Conservation (phyloP, 1,139 yeast genomes). For the Komagataea norvegica region DNA sequence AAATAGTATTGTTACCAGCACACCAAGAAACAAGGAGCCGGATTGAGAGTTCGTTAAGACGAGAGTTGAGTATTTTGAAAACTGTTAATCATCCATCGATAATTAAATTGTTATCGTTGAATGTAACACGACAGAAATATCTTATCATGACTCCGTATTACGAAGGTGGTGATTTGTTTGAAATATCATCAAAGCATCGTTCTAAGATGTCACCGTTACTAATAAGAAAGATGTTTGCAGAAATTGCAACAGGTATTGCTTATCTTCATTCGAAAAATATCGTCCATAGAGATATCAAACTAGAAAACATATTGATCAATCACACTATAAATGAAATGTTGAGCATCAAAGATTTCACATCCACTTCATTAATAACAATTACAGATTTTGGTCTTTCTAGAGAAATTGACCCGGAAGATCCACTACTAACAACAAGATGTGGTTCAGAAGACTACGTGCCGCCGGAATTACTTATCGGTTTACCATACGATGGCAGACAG, state of each 20-base stretch:
- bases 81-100: slow-evolving; percentile 39
- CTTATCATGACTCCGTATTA: slow-evolving; percentile 71
- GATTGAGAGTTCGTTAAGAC: slow-evolving; percentile 61
- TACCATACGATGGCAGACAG: slow-evolving; percentile 82
- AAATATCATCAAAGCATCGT: slow-evolving; percentile 46
- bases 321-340: slow-evolving; percentile 32
- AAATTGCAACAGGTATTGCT: slow-evolving; percentile 62
- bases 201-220: slow-evolving; percentile 39
- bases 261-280: slow-evolving; percentile 64
- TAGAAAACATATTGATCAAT: slow-evolving; percentile 70
- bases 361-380: slow-evolving; percentile 49
- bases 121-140: slow-evolving; percentile 29
- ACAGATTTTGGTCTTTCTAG: slow-evolving; percentile 90
- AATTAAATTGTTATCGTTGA: slow-evolving; percentile 36
- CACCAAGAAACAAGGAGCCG: slow-evolving; percentile 39
- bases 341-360: slow-evolving; percentile 18
- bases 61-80: slow-evolving; percentile 69
- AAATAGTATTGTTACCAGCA: slow-evolving; percentile 28
- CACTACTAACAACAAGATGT: slow-evolving; percentile 76
- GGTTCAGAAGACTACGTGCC: slow-evolving; percentile 96
- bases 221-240: slow-evolving; percentile 60
- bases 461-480: slow-evolving; percentile 87
- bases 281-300: slow-evolving; percentile 83
- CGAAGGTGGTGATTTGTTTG: slow-evolving; percentile 78
- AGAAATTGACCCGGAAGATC: slow-evolving; percentile 50